phyloP scores from a whole-genome alignment of 768 basidiomycete species.

The Naganishia randhawae region DNA sequence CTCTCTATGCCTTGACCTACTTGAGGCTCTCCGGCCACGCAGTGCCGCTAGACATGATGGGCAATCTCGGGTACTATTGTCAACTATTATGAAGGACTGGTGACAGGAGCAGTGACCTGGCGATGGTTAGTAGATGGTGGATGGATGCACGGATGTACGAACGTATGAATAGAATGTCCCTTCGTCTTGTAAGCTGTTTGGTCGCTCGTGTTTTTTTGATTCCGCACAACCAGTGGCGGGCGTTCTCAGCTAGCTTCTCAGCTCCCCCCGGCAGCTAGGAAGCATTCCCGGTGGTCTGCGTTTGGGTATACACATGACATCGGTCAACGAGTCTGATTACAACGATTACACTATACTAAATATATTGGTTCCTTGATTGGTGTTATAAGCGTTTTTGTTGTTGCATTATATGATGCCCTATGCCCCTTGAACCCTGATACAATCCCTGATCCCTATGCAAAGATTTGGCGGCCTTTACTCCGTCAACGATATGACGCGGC shows the following conservation, averaged over 20 bases:
- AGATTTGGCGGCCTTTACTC: neutral
- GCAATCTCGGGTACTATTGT: neutral
- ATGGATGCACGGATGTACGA: too few relatives aligned
- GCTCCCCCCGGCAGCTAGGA: too few relatives aligned
- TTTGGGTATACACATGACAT: neutral
- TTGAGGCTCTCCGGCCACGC: conserved; percentile 19
- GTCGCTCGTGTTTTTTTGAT: neutral
- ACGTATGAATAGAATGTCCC: neutral
- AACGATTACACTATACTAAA: neutral
- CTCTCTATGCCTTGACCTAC: neutral
- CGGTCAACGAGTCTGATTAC: neutral
- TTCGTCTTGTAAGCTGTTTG: neutral
- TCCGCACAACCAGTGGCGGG: too few relatives aligned
- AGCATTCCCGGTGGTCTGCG: too few relatives aligned
- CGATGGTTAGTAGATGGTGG: neutral
- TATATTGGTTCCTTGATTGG: neutral
- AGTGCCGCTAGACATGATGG: neutral
- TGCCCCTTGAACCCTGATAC: neutral
- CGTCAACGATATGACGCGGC: neutral
- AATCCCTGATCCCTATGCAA: neutral
- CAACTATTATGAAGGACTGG: too few relatives aligned
- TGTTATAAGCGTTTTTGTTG: neutral
- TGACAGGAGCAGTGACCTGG: neutral
- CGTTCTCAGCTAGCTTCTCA: too few relatives aligned
- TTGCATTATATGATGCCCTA: neutral